Conservation (phyloP, 139 green algal genomes). For the Pycnococcus provasolii region DNA sequence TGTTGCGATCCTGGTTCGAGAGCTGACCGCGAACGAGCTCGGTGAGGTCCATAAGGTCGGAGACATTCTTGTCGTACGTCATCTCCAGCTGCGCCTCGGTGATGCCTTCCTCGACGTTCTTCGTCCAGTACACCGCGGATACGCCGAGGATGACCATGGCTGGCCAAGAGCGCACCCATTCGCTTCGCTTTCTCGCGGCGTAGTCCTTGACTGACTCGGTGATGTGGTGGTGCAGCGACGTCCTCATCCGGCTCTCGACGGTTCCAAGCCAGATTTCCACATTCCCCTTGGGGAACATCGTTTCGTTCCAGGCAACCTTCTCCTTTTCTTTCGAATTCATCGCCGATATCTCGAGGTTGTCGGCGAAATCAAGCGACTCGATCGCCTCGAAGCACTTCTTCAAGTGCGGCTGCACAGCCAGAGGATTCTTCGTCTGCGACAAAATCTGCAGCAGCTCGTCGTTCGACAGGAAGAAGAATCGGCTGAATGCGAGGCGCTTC, state of each 20-base stretch:
- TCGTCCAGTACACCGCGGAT: slow-evolving; percentile 50
- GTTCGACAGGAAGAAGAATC: slow-evolving; percentile 49
- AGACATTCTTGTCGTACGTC: slow-evolving; percentile 20
- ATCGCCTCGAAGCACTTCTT: slow-evolving; percentile 80
- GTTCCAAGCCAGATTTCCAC: slow-evolving; percentile 67
- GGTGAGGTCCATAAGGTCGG: slow-evolving; percentile 58
- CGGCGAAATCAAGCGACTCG: slow-evolving; percentile 54
- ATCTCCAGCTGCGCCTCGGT: slow-evolving; percentile 5
- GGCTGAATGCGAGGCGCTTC: slow-evolving; percentile 55
- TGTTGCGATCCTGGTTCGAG: slow-evolving; percentile 43
- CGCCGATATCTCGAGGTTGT: slow-evolving; percentile 51
- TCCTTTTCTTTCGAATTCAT: slow-evolving; percentile 56
- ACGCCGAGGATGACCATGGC: slow-evolving; percentile 66
- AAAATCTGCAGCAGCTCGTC: slow-evolving; percentile 46
- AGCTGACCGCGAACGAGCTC: slow-evolving; percentile 55
- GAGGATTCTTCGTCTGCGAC: slow-evolving; percentile 39
- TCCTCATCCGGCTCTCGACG: slow-evolving; percentile 61
- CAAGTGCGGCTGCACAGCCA: slow-evolving; percentile 51
- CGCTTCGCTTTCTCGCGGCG: slow-evolving; percentile 28
- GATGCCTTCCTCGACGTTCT: slow-evolving; percentile 26
- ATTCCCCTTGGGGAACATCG: slow-evolving; percentile 49
- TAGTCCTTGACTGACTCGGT: slow-evolving; percentile 32
- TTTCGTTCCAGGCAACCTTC: slow-evolving; percentile 31
- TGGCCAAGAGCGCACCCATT: slow-evolving; percentile 67
- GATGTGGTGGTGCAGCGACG: slow-evolving; percentile 47